phyloP scores from a whole-genome alignment of 2,329 filamentous ascomycete genomes.

The Hymenoscyphus scutula region DNA sequence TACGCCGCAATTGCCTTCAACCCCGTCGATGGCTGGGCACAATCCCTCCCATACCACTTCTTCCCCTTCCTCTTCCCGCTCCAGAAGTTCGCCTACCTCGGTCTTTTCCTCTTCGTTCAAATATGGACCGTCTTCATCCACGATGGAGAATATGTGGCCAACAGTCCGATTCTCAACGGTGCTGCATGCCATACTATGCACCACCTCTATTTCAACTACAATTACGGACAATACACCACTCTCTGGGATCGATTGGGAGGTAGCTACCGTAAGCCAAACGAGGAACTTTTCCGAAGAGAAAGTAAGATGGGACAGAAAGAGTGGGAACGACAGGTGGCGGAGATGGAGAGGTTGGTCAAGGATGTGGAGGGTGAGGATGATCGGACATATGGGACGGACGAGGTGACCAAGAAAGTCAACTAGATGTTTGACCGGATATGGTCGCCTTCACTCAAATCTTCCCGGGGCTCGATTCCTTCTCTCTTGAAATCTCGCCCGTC shows the following conservation, averaged over 20 bases:
- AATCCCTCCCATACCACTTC: conserved; percentile 87
- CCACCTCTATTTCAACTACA: conserved; percentile 84
- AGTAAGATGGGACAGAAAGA: conserved; percentile 79
- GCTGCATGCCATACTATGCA: conserved; percentile 93
- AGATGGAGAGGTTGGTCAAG: conserved; percentile 61
- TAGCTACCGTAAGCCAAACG: conserved; percentile 82
- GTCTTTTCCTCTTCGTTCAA: conserved; percentile 88
- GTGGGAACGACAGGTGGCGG: conserved; percentile 77
- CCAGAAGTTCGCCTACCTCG: conserved; percentile 84
- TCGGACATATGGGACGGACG: conserved; percentile 28
- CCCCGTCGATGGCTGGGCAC: conserved; percentile 84
- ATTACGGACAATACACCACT: conserved; percentile 93
- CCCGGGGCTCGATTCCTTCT: not conserved
- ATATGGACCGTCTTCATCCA: conserved; percentile 97
- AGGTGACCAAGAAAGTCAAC: conserved; percentile 16
- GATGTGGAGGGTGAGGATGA: conserved; percentile 47
- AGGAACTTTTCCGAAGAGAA: conserved; percentile 79
- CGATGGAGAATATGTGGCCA: conserved; percentile 90
- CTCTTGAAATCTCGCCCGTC: not conserved
- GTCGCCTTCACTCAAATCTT: not conserved
- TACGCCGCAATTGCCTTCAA: conserved; percentile 94
- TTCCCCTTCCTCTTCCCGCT: conserved; percentile 92
- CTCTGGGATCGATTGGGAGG: conserved; percentile 86
- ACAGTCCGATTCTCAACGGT: conserved; percentile 89
- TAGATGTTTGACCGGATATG: not conserved